Evolutionary conservation across 495 filamentous ascomycete species (phyloP).

Genomic region (Chaetomium fimeti): DNA sequence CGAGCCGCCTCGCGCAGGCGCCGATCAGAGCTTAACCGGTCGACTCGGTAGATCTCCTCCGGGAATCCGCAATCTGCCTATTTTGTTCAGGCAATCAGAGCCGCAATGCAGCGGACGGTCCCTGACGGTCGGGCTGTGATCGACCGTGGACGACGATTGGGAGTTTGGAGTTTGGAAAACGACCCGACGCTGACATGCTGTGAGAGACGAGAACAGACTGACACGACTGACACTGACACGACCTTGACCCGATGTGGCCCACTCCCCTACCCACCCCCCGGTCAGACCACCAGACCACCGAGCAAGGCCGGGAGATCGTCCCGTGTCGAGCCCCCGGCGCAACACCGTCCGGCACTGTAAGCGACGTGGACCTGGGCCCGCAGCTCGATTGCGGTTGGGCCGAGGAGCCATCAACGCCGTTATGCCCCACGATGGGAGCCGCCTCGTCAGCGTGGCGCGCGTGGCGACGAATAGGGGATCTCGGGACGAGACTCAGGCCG

Average conservation of each 20-base stretch:
- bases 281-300: background rate
- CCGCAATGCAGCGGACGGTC: slow-evolving; percentile 8
- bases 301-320: slow-evolving; percentile 18
- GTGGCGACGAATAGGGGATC: background rate
- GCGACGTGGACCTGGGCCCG: slow-evolving; percentile 1
- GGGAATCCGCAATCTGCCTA: slow-evolving; percentile 16
- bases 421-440: background rate
- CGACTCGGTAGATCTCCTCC: slow-evolving; percentile 3
- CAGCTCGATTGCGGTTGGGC: slow-evolving; percentile 4
- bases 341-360: slow-evolving; percentile 8
- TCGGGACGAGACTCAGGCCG: background rate
- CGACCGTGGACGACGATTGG: background rate
- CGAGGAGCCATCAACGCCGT: slow-evolving; percentile 5
- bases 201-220: background rate
- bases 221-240: background rate
- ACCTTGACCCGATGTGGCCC: too few relatives aligned
- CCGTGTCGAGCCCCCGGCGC: slow-evolving; percentile 11
- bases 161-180: background rate
- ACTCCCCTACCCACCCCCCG: background rate
- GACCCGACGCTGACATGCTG: too few relatives aligned
- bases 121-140: background rate
- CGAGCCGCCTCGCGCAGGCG: background rate
- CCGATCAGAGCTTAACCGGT: slow-evolving; percentile 16
- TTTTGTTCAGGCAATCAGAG: slow-evolving; percentile 12
- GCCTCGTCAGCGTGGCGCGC: background rate